A percentile compares a stretch with the other conserved stretches of the same genome.
Evolutionary conservation across 2,329 filamentous ascomycete species (phyloP).

Genomic region (Aspergillus luchuensis): DNA sequence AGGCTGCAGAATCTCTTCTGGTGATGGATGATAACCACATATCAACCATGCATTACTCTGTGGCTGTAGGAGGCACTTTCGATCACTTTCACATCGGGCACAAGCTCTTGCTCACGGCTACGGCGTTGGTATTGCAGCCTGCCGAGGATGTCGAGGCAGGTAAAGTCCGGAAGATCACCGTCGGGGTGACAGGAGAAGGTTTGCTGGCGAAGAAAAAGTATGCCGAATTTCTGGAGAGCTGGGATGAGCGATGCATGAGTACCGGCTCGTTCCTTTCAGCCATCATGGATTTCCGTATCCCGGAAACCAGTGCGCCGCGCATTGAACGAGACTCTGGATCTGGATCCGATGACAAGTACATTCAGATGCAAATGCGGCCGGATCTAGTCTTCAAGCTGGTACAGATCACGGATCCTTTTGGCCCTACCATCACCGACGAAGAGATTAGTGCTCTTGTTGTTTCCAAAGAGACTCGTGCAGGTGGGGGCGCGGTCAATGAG

Average conservation of each 20-base stretch:
- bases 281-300: slow-evolving; percentile 60
- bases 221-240: slow-evolving; percentile 76
- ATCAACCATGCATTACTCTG: slow-evolving; percentile 54
- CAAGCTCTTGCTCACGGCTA: slow-evolving; percentile 92
- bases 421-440: slow-evolving; percentile 83
- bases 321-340: slow-evolving; percentile 38
- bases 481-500: slow-evolving; percentile 84
- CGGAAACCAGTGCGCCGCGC: slow-evolving; percentile 39
- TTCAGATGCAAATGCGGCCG: slow-evolving; percentile 55
- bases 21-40: slow-evolving; percentile 22
- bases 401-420: slow-evolving; percentile 83
- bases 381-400: slow-evolving; percentile 74
- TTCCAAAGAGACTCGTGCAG: slow-evolving; percentile 81
- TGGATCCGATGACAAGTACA: slow-evolving; percentile 43
- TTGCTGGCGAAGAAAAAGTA: slow-evolving; percentile 88
- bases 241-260: slow-evolving; percentile 70
- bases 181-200: slow-evolving; percentile 87
- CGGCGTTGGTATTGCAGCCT: slow-evolving; percentile 68
- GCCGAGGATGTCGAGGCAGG: slow-evolving; percentile 35
- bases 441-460: slow-evolving; percentile 79
- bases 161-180: slow-evolving; percentile 62
- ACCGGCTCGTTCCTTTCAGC: slow-evolving; percentile 71
- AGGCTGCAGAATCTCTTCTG: slow-evolving; percentile 25
- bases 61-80: slow-evolving; percentile 90
- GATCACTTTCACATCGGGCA: slow-evolving; percentile 95